Evolutionary conservation across 805 yeast genomes (phyloP), one percentile per base, ranked within the genome.

Genomic region (Saccharomycopsis synnaedendra): DNA sequence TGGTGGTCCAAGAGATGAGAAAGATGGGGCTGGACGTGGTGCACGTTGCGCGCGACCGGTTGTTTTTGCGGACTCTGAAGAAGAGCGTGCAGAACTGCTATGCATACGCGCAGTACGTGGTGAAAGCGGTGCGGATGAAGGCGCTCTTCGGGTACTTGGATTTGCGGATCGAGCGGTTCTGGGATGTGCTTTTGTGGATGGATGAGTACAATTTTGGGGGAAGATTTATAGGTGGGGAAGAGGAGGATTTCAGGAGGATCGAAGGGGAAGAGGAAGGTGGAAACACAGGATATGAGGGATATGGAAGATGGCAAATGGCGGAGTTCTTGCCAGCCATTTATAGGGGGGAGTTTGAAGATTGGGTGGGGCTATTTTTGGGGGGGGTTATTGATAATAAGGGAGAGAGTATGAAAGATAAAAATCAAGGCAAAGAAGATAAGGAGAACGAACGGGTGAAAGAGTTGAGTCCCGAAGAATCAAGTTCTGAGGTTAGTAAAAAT

Each of bases 171-270:
- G 72, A 69, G 8, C 79, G 78, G 57, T 88, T 85, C 59, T 93
- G 98, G 98, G 97, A 93, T 61, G 58, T 82, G n/a, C 66, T 93
- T 54, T 66, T 93, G 2, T 94, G 97, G 97, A 85, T 90, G 95
- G 96, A 93, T 60, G 80, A 82, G 56, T 77, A 76, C 57, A 93
- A 93, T 59, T 88, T 72, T 62, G 84, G 94, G 40, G 99, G 98
- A 5, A 61, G 75, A 44, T 72, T 74, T 0, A 68, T 75, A 54
- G 48, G 59, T 9, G 64, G 64, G 47, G 63, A 70, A 11, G 54
- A 63, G 27, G 69, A 64, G 6, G 54, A 52, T 9, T 19, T 19
- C 19, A 19, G 19, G 19, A 19, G 19, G 19, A 68, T 75, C 54
- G 48, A 60, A 9, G 64, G 64, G 47, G 63, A 70, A 11, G 54